Conservation (phyloP, 352 stramenopile genomes). For the Hyaloperonospora brassicae region DNA sequence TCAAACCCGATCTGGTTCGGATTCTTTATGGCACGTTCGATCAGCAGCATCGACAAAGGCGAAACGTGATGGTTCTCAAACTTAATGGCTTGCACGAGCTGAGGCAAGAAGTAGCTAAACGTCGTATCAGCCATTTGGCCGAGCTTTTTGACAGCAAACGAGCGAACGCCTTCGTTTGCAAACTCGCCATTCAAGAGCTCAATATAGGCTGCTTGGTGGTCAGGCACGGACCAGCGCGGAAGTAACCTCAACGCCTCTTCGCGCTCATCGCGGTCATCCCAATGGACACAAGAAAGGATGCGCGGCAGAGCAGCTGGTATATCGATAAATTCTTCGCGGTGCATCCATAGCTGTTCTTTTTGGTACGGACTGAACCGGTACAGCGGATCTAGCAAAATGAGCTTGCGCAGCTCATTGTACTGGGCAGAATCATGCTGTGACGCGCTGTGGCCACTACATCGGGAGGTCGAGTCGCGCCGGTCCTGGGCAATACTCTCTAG, state of each 20-base stretch:
- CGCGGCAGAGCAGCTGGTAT: constrained; percentile 64
- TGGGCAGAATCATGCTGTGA: constrained; percentile 37
- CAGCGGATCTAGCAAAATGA: constrained; percentile 75
- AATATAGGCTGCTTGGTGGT: constrained; percentile 76
- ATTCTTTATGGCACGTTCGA: constrained; percentile 85
- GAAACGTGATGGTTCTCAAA: constrained; percentile 84
- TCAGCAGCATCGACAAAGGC: constrained; percentile 62
- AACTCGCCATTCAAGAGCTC: constrained; percentile 80
- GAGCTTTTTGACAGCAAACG: constrained; percentile 76
- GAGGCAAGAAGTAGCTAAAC: constrained; percentile 83
- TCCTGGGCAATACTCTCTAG: constrained; percentile 29
- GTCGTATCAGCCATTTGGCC: constrained; percentile 77
- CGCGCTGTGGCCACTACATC: constrained; percentile 49
- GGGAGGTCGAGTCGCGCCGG: constrained; percentile 50
- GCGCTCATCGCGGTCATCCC: constrained; percentile 60
- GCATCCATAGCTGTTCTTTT: constrained; percentile 73
- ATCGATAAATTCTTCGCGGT: constrained; percentile 76
- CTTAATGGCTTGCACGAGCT: constrained; percentile 87
- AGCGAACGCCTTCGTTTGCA: constrained; percentile 56
- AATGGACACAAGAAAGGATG: constrained; percentile 75
- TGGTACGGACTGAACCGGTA: constrained; percentile 78
- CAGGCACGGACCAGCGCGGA: constrained; percentile 54
- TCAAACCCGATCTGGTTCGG: constrained; percentile 85
- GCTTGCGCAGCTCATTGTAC: constrained; percentile 58
- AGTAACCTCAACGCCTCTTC: constrained; percentile 66